Evolutionary conservation across 148 eudicot species (phyloP).

Genomic region (Vaccinium corymbosum): DNA sequence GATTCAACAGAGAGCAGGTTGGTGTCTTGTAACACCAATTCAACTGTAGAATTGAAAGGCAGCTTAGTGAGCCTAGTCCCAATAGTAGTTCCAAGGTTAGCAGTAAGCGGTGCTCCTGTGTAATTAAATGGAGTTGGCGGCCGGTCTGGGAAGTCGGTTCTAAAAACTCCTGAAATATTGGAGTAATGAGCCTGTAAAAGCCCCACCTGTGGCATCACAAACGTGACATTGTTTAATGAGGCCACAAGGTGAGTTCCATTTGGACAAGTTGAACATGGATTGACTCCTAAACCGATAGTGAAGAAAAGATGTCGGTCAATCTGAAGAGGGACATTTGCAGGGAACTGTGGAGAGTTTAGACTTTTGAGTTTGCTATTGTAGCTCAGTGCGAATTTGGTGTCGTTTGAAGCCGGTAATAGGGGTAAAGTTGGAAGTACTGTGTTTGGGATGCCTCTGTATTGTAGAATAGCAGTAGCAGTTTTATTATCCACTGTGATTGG

Average conservation of each 20-base stretch:
- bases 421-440: conserved; percentile 43
- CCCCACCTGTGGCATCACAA: conserved; percentile 52
- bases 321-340: conserved; percentile 46
- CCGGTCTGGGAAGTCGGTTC: conserved; percentile 40
- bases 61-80: conserved; percentile 45
- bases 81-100: conserved; percentile 35
- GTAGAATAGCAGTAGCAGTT: conserved; percentile 49
- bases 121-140: conserved; percentile 43
- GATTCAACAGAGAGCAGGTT: conserved; percentile 56
- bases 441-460: conserved; percentile 50
- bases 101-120: conserved; percentile 50
- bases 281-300: conserved; percentile 42
- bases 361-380: conserved; percentile 41
- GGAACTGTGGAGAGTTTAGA: conserved; percentile 38
- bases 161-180: conserved; percentile 33
- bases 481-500: conserved; percentile 51
- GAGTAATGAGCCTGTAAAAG: conserved; percentile 54
- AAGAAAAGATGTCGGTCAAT: conserved; percentile 38
- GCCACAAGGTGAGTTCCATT: conserved; percentile 49
- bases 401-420: conserved; percentile 37
- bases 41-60: conserved; percentile 45
- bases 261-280: conserved; percentile 36
- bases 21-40: conserved; percentile 56
- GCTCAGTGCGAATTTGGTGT: conserved; percentile 35
- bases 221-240: conserved; percentile 52